Evolutionary conservation across 2,329 filamentous ascomycete species (phyloP).

Genomic region (Colletotrichum plurivorum): DNA sequence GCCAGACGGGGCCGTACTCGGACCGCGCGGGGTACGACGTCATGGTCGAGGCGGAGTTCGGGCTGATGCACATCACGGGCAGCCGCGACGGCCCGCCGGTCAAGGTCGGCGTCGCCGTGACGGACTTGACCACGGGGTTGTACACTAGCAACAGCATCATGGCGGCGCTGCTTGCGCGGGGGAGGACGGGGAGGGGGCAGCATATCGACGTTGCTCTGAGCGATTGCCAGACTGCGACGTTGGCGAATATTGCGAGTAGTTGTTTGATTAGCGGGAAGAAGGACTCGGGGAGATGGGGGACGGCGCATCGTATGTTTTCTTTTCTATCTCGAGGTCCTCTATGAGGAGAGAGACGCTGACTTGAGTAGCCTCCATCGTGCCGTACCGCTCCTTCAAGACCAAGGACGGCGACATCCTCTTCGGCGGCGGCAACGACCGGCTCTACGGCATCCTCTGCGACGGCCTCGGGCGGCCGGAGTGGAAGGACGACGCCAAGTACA

Average conservation of each 20-base stretch:
- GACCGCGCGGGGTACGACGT: constrained; percentile 95
- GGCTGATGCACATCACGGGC: constrained; percentile 98
- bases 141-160: constrained; percentile 97
- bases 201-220: constrained; percentile 93
- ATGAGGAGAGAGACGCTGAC: too few species aligned
- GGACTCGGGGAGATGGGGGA: constrained; percentile 94
- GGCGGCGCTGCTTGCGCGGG: constrained; percentile 87
- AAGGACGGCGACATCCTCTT: constrained; percentile 79
- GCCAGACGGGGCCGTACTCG: constrained; percentile 92
- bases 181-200: constrained; percentile 83
- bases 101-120: constrained; percentile 97
- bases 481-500: constrained; percentile 71
- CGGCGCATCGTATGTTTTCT: constrained; percentile 90
- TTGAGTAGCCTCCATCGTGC: constrained; percentile 88
- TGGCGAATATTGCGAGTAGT: constrained; percentile 96
- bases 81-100: constrained; percentile 89
- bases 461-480: constrained; percentile 71
- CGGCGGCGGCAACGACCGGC: constrained; percentile 79
- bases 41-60: constrained; percentile 99
- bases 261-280: constrained; percentile 89
- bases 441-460: constrained; percentile 76
- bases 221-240: constrained; percentile 93
- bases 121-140: constrained; percentile 93
- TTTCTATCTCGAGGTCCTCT: too few species aligned
- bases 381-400: constrained; percentile 88